Evolutionary conservation across 2,329 filamentous ascomycete species (phyloP), one percentile per base, ranked within the genome.

Genomic region (Aspergillus tanneri): DNA sequence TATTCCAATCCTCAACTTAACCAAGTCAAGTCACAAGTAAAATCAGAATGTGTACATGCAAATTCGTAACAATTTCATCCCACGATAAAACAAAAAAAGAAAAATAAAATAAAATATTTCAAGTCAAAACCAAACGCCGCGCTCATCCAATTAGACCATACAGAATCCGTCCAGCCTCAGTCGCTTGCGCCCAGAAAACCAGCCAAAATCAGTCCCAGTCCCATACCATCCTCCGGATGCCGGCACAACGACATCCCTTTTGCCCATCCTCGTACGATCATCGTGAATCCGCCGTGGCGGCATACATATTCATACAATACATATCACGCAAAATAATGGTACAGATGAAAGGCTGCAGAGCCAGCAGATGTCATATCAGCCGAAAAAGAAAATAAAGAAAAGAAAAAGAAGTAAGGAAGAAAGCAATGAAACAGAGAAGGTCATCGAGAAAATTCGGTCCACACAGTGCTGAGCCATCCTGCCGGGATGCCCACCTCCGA

Each of bases 381-480:
- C 23, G 12, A 41, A 41, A 41, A n/a, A 22, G 18, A 5, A 21
- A n/a, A 35, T 35, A 22, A 18, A 22, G 11, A 43, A 22, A 34
- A 11, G 25, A 16, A 21, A 9, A 28, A 4, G 12, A 28, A 28
- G 16, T 27, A 50, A 49, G 38, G 38, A 45, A 32, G n/a, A 39
- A 39, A 46, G 30, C 18, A 28, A 39, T 40, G 42, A 43, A n/a
- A 45, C 16, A 35, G 18, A 46, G 21, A 35, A 22, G 38, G 18
- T 55, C 54, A 68, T 22, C 62, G 60, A n/a, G 49, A 18, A 23
- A 66, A 65, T 12, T 65, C 63, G 5, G 56, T 54, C 68, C 68
- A 71, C 2, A 71, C 54, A 0, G 64, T 58, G 49, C 61, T 69
- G 19, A 71, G 48, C 68, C 68, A 71, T 14, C 68, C 67, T 11